Percentiles rank a stretch among this genome's conserved stretches.
phyloP scores from a whole-genome alignment of 805 yeast genomes.

The Danielozyma ontarioensis region DNA sequence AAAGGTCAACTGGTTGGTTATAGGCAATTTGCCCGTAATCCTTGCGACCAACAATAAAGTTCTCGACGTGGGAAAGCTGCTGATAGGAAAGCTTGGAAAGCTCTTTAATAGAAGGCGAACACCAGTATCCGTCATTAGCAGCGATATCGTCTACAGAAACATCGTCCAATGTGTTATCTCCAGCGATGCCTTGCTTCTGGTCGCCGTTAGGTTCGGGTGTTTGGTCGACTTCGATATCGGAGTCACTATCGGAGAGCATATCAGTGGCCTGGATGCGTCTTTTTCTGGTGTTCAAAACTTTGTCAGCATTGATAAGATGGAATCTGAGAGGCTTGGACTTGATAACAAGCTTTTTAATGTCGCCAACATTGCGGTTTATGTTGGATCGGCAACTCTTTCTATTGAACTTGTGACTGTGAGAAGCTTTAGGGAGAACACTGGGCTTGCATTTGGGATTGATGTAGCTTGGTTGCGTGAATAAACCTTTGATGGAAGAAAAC shows the following conservation, averaged over 20 bases:
- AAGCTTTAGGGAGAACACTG: not conserved
- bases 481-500: constrained; percentile 19
- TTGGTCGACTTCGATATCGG: not conserved
- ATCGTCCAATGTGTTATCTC: constrained; percentile 1
- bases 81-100: constrained; percentile 39
- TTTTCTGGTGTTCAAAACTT: constrained; percentile 31
- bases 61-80: constrained; percentile 50
- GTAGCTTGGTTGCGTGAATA: constrained; percentile 24
- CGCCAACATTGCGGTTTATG: constrained; percentile 14
- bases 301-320: constrained; percentile 38
- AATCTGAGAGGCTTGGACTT: constrained; percentile 37
- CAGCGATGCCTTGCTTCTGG: not conserved
- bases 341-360: constrained; percentile 31
- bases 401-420: not conserved
- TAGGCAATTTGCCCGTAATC: constrained; percentile 68
- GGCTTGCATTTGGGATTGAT: constrained; percentile 6
- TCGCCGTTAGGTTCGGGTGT: too few species aligned
- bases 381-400: not conserved
- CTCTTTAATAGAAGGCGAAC: constrained; percentile 57
- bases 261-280: constrained; percentile 20
- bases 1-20: constrained; percentile 62
- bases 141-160: not conserved
- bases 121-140: constrained; percentile 54
- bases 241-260: constrained; percentile 7
- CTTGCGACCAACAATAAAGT: constrained; percentile 63